These are phyloP conservation scores for Phoenix roebelenii DNA, from an alignment of 176 grass and related monocot species.

Conservation along the genomic window DNA sequence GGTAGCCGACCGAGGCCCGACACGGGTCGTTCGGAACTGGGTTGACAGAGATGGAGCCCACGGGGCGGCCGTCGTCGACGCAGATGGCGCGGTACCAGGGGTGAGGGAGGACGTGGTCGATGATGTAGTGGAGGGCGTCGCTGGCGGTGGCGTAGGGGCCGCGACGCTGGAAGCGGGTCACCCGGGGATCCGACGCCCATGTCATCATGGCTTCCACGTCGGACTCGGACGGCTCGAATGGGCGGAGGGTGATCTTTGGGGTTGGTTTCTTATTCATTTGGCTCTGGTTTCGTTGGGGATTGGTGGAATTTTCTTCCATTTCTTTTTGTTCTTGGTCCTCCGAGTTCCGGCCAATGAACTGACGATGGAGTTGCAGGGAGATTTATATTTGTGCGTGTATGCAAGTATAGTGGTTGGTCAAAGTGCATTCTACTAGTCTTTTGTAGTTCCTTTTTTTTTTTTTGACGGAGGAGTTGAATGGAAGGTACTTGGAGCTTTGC, in stretches of 20 bases:
- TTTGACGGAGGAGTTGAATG: no score
- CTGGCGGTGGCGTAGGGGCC: slow-evolving; percentile 21
- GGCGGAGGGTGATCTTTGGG: slow-evolving; percentile 35
- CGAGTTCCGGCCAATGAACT: no score
- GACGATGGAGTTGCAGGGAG: no score
- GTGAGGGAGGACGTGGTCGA: slow-evolving; percentile 48
- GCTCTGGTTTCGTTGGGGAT: no score
- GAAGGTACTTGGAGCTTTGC: no score
- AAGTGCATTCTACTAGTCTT: no score
- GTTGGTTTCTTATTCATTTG: not conserved
- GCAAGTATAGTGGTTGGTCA: no score
- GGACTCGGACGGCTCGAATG: slow-evolving; percentile 49
- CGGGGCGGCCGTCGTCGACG: slow-evolving; percentile 7
- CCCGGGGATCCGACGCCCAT: slow-evolving; percentile 56
- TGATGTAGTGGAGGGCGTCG: slow-evolving; percentile 55
- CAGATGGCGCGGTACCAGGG: slow-evolving; percentile 78
- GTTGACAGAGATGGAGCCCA: slow-evolving; percentile 56
- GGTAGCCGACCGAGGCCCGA: slow-evolving; percentile 64
- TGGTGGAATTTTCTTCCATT: no score
- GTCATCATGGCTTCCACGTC: slow-evolving; percentile 33
- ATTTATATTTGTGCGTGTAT: no score
- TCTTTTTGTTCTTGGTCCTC: no score
- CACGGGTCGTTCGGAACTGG: slow-evolving; percentile 1
- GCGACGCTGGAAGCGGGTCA: slow-evolving; percentile 63
- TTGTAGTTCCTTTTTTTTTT: no score